A percentile compares a stretch with the other conserved stretches of the same genome.
Evolutionary conservation across 108 stramenopile species (phyloP).

Genomic region (Skeletonema marinoi): DNA sequence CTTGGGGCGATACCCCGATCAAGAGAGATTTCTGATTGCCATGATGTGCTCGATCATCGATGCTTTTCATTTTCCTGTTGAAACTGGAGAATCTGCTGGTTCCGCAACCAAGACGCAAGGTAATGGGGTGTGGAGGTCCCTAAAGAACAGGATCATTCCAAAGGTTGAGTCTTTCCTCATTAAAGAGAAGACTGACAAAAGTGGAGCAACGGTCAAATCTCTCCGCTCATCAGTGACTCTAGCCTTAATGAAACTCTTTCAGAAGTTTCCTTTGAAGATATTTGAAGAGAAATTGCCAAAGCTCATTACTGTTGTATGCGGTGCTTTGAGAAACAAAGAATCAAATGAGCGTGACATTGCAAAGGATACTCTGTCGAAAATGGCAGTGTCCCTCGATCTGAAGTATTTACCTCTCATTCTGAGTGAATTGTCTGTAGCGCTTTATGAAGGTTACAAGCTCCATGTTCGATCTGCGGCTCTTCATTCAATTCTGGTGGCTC

Average conservation of each 20-base stretch:
- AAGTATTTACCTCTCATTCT: conserved; percentile 80
- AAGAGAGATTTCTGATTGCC: conserved; percentile 77
- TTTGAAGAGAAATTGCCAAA: conserved; percentile 80
- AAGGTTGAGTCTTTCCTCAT: conserved; percentile 74
- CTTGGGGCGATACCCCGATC: conserved; percentile 70
- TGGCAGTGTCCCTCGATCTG: conserved; percentile 75
- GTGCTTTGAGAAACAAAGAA: conserved; percentile 83
- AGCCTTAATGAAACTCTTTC: conserved; percentile 88
- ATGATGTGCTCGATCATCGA: conserved; percentile 83
- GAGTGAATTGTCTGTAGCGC: conserved; percentile 76
- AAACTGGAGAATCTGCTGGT: conserved; percentile 20
- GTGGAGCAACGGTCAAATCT: conserved; percentile 64
- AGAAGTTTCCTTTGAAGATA: conserved; percentile 74
- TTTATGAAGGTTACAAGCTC: conserved; percentile 92
- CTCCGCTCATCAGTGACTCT: conserved; percentile 87
- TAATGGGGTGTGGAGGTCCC: conserved; percentile 69
- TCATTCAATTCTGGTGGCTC: conserved; percentile 78
- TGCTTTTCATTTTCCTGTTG: conserved; percentile 83
- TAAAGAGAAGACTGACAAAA: conserved; percentile 78
- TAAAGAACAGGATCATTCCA: conserved; percentile 77
- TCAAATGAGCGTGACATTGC: conserved; percentile 87
- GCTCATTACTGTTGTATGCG: conserved; percentile 84
- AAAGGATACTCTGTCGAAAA: conserved; percentile 82
- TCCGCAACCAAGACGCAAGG: conserved; percentile 23
- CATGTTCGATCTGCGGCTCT: conserved; percentile 85